Evolutionary conservation across 2,329 filamentous ascomycete species (phyloP), one percentile per base, ranked within the genome.

Genomic region (Ceratocystis alfenasii): DNA sequence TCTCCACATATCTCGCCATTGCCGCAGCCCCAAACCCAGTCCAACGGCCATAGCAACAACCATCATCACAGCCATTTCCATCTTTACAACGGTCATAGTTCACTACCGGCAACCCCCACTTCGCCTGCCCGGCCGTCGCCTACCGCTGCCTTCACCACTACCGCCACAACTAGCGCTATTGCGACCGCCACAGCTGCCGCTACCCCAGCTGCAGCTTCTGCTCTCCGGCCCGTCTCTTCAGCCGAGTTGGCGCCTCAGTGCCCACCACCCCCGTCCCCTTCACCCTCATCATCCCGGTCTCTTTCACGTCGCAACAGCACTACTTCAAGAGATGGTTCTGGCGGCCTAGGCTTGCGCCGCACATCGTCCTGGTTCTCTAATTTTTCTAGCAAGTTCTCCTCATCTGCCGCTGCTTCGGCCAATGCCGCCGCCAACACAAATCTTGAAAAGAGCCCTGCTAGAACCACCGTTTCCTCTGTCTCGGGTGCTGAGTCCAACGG

Each of bases 311-410:
- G 66, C n/a, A 59, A 50, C 33, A 67, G 66, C 64, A 60, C 45
- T 15, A 50, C 53, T 15, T 62, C 63, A 12, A 67, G 63, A 41
- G 63, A 67, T n/a, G 63, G 50, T 2, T 50, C 48, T 10, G 48
- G 48, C 3, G 20, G 48, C 6, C 36, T 41, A 15, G 36, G 63
- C 50, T 74, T 77, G 6, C 77, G 79, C 59, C 80, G 84, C 64
- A 83, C 90, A 69, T 87, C 86, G 69, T 96, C 92, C 15, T 99
- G 94, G 94, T 92, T 97, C 72, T 90, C 89, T 66, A 96, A 86
- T 72, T 85, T 97, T 70, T 95, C 90, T 69, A 93, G 90, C 70
- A 96, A 95, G 74, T 96, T 97, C 77, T 91, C 89, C 2, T 85
- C 84, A 33, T 78, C 78, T 20, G 64, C 30, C 44, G 64, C 45